Percentiles rank a stretch among this genome's conserved stretches.
phyloP scores from a whole-genome alignment of 805 yeast species.

The Saturnispora besseyi region DNA sequence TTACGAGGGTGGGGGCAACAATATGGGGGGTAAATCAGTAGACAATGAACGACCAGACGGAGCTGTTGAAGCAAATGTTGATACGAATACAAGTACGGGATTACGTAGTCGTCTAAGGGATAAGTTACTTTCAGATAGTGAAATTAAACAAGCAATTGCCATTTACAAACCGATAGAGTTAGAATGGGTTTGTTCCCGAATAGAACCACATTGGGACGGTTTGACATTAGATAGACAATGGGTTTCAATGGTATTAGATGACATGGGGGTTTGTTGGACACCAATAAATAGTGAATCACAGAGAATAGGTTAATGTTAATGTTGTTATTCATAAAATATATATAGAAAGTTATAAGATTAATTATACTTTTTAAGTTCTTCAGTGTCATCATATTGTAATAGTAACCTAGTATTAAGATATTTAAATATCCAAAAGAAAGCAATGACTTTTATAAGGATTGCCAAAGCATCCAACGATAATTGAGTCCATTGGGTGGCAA shows the following conservation, averaged over 20 bases:
- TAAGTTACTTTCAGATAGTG: constrained; percentile 13
- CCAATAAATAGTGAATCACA: neutral
- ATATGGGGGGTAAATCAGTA: constrained; percentile 5
- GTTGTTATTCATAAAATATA: neutral
- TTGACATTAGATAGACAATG: constrained; percentile 14
- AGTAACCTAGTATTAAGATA: constrained; percentile 19
- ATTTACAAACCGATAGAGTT: constrained; percentile 22
- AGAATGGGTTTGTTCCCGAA: constrained; percentile 11
- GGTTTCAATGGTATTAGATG: constrained; percentile 22
- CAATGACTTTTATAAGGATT: constrained; percentile 13
- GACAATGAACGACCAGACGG: no score
- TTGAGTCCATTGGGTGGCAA: neutral
- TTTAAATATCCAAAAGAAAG: constrained; percentile 14
- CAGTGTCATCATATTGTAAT: constrained; percentile 19
- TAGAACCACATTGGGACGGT: constrained; percentile 14
- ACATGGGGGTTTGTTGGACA: constrained; percentile 23
- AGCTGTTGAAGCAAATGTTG: neutral
- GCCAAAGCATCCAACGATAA: constrained; percentile 12
- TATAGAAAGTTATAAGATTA: constrained; percentile 3
- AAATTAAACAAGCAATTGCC: constrained; percentile 15
- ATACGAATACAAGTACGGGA: constrained; percentile 9
- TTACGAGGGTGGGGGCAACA: neutral
- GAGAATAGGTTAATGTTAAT: neutral
- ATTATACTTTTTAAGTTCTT: constrained; percentile 23
- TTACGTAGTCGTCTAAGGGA: constrained; percentile 15